Conservation (phyloP, 2,329 filamentous ascomycete species). For the Pestalotiopsis sp. region DNA sequence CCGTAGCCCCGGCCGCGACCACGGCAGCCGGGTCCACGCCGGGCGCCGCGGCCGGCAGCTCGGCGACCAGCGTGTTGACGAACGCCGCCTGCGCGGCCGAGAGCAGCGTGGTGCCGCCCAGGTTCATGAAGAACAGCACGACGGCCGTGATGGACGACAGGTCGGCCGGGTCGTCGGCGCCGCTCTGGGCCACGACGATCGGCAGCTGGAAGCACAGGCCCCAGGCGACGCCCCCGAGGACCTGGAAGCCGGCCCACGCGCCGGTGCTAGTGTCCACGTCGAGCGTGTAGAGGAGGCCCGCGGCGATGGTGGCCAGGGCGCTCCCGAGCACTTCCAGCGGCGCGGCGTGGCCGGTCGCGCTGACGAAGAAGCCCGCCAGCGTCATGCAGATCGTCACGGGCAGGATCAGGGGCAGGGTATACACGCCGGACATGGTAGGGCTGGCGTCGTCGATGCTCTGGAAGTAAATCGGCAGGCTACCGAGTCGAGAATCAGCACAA, state of each 20-base stretch:
- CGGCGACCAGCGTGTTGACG: background rate
- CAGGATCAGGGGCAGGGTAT: conserved; percentile 43
- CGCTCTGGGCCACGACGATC: background rate
- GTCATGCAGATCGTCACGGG: conserved; percentile 43
- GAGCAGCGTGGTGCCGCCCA: background rate
- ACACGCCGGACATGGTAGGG: conserved; percentile 41
- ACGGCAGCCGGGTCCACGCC: background rate
- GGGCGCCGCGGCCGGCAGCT: background rate
- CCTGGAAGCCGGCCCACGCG: conserved; percentile 43
- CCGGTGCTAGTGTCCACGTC: conserved; percentile 32
- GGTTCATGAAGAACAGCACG: background rate
- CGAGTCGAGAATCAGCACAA: conserved; percentile 23
- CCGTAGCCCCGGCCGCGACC: background rate
- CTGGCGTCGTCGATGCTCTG: background rate
- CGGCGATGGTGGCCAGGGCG: conserved; percentile 37
- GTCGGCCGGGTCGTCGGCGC: background rate
- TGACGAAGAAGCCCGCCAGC: conserved; percentile 37
- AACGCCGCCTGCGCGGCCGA: conserved; percentile 2
- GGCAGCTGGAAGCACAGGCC: background rate
- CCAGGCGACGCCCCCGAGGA: conserved; percentile 38
- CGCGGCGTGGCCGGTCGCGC: conserved; percentile 45
- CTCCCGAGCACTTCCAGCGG: conserved; percentile 44
- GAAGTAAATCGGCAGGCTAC: background rate
- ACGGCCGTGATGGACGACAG: background rate
- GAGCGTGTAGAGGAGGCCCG: conserved; percentile 45